Evolutionary conservation across 805 yeast species (phyloP).

Genomic region (Scheffersomyces coipomensis): DNA sequence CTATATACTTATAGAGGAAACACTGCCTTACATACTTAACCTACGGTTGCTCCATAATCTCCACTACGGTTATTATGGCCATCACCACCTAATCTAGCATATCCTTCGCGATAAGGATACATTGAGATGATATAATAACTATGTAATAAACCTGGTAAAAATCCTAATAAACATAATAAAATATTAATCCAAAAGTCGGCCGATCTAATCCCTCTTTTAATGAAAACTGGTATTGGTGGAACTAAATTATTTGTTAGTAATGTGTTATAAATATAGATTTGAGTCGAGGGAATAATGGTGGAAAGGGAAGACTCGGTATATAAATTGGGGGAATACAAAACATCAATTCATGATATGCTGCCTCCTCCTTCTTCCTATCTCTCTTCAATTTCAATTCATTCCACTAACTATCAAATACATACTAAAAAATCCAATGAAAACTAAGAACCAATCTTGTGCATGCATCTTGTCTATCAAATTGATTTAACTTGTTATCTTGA

Average conservation of each 20-base stretch:
- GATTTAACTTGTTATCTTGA: no score
- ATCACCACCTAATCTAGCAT: constrained; percentile 26
- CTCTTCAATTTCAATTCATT: background rate
- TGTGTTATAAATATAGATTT: background rate
- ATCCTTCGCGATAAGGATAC: constrained; percentile 51
- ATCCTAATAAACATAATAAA: constrained; percentile 68
- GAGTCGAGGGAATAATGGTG: background rate
- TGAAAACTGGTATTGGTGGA: constrained; percentile 78
- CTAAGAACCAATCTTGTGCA: constrained; percentile 60
- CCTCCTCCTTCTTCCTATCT: no score
- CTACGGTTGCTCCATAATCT: constrained; percentile 4
- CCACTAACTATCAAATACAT: constrained; percentile 8
- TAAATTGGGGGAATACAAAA: no score
- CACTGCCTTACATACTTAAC: no score
- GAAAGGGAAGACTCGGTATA: no score
- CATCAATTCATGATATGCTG: no score
- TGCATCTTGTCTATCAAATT: constrained; percentile 24
- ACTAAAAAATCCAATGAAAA: constrained; percentile 60
- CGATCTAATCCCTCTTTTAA: constrained; percentile 71
- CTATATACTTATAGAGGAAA: no score
- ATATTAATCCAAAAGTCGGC: constrained; percentile 70
- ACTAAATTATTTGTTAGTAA: constrained; percentile 23
- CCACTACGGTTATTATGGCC: constrained; percentile 22
- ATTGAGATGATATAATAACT: constrained; percentile 74
- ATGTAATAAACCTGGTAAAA: constrained; percentile 75